Percentiles rank a stretch among this genome's conserved stretches.
Evolutionary conservation across 2,329 filamentous ascomycete species (phyloP).

Genomic region (Hymenoscyphus occultus): DNA sequence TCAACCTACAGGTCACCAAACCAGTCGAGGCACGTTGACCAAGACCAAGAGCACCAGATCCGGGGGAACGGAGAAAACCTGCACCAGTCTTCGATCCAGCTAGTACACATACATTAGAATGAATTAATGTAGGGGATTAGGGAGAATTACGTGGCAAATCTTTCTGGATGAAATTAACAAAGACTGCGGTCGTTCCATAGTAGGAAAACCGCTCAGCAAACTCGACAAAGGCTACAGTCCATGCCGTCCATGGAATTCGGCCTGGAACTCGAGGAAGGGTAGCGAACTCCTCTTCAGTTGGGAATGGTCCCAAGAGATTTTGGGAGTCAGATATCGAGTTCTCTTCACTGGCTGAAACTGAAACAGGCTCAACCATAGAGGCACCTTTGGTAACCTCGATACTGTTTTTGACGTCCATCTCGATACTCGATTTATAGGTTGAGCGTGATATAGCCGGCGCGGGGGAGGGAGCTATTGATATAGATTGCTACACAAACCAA

Average conservation of each 20-base stretch:
- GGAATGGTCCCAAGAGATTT: conserved; percentile 30
- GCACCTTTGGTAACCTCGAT: conserved; percentile 17
- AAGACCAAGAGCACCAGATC: conserved; percentile 42
- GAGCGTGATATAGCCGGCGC: neutral
- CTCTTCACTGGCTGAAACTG: neutral
- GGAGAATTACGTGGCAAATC: conserved; percentile 36
- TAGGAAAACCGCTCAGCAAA: conserved; percentile 63
- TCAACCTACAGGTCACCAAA: conserved; percentile 45
- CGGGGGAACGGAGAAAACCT: conserved; percentile 34
- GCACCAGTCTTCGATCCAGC: conserved; percentile 44
- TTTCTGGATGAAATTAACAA: conserved; percentile 50
- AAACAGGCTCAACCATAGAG: conserved; percentile 13
- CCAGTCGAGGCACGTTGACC: conserved; percentile 49
- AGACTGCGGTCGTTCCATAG: conserved; percentile 60
- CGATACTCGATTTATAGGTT: neutral
- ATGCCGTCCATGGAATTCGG: conserved; percentile 26
- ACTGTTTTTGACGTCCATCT: conserved; percentile 19
- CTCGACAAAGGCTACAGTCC: conserved; percentile 58
- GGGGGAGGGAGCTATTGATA: neutral
- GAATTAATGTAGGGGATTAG: too few species aligned
- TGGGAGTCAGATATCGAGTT: conserved; percentile 14
- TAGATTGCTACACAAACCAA: conserved; percentile 3
- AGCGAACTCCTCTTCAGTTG: conserved; percentile 58
- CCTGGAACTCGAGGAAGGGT: conserved; percentile 61
- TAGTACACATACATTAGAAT: too few species aligned